Evolutionary conservation across 495 filamentous ascomycete species (phyloP).

Genomic region (Talaromyces nanjingensis): DNA sequence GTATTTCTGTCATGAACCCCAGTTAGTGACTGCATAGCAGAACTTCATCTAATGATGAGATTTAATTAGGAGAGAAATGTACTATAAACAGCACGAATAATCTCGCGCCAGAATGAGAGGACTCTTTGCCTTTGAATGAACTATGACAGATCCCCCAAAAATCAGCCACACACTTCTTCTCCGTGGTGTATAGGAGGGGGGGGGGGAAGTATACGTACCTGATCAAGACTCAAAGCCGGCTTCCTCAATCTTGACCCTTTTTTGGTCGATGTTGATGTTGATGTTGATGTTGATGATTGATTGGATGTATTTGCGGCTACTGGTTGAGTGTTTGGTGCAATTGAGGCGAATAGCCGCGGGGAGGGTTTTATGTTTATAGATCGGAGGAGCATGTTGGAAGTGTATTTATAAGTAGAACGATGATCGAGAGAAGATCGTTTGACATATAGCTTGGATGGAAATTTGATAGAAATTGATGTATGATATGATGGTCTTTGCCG

Average conservation of each 20-base stretch:
- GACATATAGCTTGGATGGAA: background rate
- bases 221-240: conserved; percentile 4
- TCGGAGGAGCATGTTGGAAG: background rate
- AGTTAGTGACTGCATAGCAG: background rate
- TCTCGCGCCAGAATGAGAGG: conserved; percentile 8
- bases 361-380: background rate
- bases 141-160: background rate
- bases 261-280: background rate
- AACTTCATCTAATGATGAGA: background rate
- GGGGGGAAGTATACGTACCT: background rate
- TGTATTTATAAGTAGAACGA: background rate
- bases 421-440: background rate
- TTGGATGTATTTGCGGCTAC: background rate
- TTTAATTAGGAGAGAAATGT: background rate
- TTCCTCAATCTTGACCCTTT: background rate
- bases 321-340: background rate
- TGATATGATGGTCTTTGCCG: background rate
- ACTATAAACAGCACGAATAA: conserved; percentile 9
- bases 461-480: background rate
- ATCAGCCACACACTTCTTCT: background rate
- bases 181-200: no score
- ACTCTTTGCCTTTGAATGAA: conserved; percentile 8
- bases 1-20: conserved; percentile 24
- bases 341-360: background rate
- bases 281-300: background rate